Base-by-base conservation (phyloP, 345 rosid species). In the Diplotaxis tenuifolia region DNA sequence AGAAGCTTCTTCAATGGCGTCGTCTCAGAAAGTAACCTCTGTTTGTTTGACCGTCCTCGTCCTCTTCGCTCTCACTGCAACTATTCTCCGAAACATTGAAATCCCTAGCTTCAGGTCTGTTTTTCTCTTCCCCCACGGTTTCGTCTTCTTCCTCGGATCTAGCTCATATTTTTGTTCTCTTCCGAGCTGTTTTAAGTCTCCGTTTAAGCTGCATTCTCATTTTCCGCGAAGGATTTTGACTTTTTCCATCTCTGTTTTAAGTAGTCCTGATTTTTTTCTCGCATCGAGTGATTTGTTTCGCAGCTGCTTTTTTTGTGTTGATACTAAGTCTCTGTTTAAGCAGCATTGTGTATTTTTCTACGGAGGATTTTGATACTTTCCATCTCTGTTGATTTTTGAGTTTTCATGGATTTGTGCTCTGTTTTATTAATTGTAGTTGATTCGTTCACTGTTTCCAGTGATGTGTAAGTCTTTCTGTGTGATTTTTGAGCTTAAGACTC, bases 1-100 rank as follows among this genome's bases (percentile, higher is more conserved):
- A 74, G 63, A 62, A 74, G 60, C 58, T 65, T 58, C 54, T 62
- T 23, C 74, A 82, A 85, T 84, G 91, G 83, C 79, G 76, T 79
- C 70, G 3, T 56, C 87, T 63, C 57, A 63, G 70, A 82, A 81
- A 54, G 22, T 76, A 54, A 56, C 22, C 29, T 56, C 58, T 5
- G 67, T 62, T 50, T 79, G 68, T 62, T 49, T 82, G 0, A 75
- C 82, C 9, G 69, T 84, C 23, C 54, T 42, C 68, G 21, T 85
- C 55, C 77, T 76, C 66, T 82, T 80, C 34, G 86, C 79, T 56
- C 16, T 71, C 16, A 29, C 23, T 10, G 19, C 66, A 32, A 83
- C 81, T n/a, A 45, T 81, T 69, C 67, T 54, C 6, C 60, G 79
- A 20, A 67, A 49, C 73, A 71, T 75, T 54, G 83, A 76, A 34